Conservation (phyloP, 2,329 filamentous ascomycete genomes). For the Alternaria dauci region DNA sequence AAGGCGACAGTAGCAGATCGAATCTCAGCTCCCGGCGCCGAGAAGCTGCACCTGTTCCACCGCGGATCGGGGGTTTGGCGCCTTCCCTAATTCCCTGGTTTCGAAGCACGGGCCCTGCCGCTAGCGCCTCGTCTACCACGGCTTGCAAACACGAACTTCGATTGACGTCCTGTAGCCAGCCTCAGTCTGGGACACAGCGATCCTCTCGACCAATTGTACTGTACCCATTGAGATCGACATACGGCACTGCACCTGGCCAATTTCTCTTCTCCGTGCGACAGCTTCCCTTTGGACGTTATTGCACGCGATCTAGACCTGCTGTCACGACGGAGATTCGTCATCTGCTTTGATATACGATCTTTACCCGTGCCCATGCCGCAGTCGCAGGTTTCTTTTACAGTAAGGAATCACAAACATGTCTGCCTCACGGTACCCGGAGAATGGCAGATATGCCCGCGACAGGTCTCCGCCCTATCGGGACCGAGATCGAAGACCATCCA, state of each 20-base stretch:
- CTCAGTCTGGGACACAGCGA: conserved; percentile 15
- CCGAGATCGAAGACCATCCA: conserved; percentile 72
- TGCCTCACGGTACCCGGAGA: conserved; percentile 48
- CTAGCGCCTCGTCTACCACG: conserved; percentile 26
- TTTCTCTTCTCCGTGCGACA: not conserved
- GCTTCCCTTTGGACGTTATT: not conserved
- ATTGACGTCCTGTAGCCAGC: conserved; percentile 18
- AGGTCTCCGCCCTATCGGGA: conserved; percentile 68
- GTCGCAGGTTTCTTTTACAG: conserved; percentile 6
- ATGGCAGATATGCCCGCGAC: conserved; percentile 53
- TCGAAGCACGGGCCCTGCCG: conserved; percentile 22
- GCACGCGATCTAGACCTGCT: conserved; percentile 1
- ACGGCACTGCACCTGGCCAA: not conserved
- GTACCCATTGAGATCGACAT: not conserved
- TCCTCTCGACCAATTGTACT: conserved; percentile 2
- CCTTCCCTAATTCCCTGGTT: conserved; percentile 28
- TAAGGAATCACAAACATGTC: conserved; percentile 38
- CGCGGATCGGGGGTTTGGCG: conserved; percentile 33
- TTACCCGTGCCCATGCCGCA: conserved; percentile 27
- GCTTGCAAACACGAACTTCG: conserved; percentile 24
- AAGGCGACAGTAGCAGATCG: conserved; percentile 32
- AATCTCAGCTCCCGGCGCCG: conserved; percentile 44
- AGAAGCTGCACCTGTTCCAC: conserved; percentile 39
- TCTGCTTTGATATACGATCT: conserved; percentile 1
- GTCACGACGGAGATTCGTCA: conserved; percentile 2